Evolutionary conservation across 805 yeast genomes (phyloP).

Genomic region (Barnettozyma siamensis): DNA sequence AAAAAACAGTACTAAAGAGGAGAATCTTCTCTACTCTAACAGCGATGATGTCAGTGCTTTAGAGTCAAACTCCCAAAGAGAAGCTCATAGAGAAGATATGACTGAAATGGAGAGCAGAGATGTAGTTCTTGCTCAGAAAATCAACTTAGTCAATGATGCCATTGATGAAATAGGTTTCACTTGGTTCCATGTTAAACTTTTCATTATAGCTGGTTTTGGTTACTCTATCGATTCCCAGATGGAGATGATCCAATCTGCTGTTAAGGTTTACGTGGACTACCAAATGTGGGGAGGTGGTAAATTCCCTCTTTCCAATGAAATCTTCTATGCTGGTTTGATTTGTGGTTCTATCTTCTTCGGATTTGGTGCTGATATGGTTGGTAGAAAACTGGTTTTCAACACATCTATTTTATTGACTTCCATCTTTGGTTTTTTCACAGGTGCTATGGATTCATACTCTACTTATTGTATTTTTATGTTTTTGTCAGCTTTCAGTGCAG

Average conservation of each 20-base stretch:
- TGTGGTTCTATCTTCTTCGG: slow-evolving; percentile 47
- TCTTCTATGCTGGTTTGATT: slow-evolving; percentile 44
- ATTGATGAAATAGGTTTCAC: slow-evolving; percentile 60
- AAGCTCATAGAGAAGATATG: slow-evolving; percentile 7
- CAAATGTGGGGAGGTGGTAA: slow-evolving; percentile 34
- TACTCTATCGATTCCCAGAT: slow-evolving; percentile 47
- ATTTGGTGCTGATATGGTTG: slow-evolving; percentile 44
- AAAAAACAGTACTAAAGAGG: neutral
- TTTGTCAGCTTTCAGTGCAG: slow-evolving; percentile 38
- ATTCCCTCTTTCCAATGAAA: slow-evolving; percentile 39
- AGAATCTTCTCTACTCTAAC: neutral
- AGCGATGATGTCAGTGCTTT: slow-evolving; percentile 1
- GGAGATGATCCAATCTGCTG: slow-evolving; percentile 41
- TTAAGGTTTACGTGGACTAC: slow-evolving; percentile 38
- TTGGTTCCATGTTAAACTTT: slow-evolving; percentile 40
- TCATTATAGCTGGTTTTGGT: slow-evolving; percentile 47
- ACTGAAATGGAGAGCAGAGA: slow-evolving; percentile 26
- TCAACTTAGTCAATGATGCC: slow-evolving; percentile 44
- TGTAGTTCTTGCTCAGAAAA: slow-evolving; percentile 27
- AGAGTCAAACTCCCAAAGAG: slow-evolving; percentile 1
- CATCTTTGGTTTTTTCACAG: slow-evolving; percentile 42
- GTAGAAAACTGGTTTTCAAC: slow-evolving; percentile 45
- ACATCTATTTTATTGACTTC: slow-evolving; percentile 40
- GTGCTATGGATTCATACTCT: slow-evolving; percentile 42
- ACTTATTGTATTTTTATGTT: slow-evolving; percentile 44